Percentiles rank a stretch among this genome's conserved stretches.
These are phyloP conservation scores for Cornus kousa DNA, from an alignment of 148 eudicot species.

Conservation along the genomic window DNA sequence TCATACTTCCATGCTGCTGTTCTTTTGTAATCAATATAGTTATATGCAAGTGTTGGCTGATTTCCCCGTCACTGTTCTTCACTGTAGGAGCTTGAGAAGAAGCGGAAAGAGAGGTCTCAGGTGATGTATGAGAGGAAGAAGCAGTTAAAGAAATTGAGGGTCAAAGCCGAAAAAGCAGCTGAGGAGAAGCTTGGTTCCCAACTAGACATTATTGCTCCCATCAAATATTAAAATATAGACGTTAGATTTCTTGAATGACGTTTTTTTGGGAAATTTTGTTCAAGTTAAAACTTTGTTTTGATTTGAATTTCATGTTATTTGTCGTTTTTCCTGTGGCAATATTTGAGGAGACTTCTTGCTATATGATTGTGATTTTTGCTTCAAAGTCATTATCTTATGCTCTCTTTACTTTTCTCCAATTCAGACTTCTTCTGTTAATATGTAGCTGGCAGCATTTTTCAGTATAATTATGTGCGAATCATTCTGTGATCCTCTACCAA, in stretches of 20 bases:
- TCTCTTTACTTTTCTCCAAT: too few relatives aligned
- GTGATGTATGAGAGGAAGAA: constrained; percentile 28
- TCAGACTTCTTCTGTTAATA: too few relatives aligned
- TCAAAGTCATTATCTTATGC: too few relatives aligned
- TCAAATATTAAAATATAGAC: constrained; percentile 16
- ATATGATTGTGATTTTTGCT: too few relatives aligned
- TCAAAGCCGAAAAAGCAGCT: constrained; percentile 29
- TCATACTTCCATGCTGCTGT: not conserved
- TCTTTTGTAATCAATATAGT: not conserved
- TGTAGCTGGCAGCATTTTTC: too few relatives aligned
- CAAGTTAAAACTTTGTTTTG: not conserved
- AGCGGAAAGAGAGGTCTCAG: constrained; percentile 30
- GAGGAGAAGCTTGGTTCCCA: constrained; percentile 32
- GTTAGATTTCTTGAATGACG: not conserved
- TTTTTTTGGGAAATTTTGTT: constrained; percentile 9
- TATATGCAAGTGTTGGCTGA: not conserved
- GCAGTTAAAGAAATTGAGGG: constrained; percentile 24
- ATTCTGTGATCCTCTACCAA: too few relatives aligned
- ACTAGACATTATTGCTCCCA: constrained; percentile 22
- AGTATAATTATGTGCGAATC: too few relatives aligned
- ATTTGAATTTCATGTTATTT: too few relatives aligned
- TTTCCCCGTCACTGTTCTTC: not conserved
- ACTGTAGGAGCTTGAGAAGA: constrained; percentile 28
- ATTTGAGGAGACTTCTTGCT: not conserved
- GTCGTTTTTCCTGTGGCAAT: not conserved